These are phyloP conservation scores for Amanita muscaria DNA, from an alignment of 768 basidiomycete species.

Conservation along the genomic window DNA sequence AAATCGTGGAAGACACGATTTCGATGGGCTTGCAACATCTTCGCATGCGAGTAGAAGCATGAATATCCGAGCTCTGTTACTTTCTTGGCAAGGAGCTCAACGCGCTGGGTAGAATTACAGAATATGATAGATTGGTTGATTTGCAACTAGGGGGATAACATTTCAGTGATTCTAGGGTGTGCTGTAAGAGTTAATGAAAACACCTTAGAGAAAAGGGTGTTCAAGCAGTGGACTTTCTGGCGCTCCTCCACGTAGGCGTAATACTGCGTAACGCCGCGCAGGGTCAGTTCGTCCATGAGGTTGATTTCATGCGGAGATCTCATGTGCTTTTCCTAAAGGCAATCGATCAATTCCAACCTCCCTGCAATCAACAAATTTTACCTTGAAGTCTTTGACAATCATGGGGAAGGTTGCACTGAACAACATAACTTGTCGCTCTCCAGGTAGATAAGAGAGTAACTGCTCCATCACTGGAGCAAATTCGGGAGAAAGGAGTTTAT, in stretches of 20 bases:
- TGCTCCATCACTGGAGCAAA: slow-evolving; percentile 99
- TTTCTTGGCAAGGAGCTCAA: slow-evolving; percentile 98
- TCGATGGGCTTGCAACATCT: slow-evolving; percentile 97
- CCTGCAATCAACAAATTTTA: too few species aligned
- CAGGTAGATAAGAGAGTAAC: slow-evolving; percentile 75
- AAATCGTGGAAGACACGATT: slow-evolving; percentile 99
- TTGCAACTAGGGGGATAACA: slow-evolving; percentile 76
- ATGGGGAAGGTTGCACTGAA: slow-evolving; percentile 99
- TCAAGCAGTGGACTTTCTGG: slow-evolving; percentile 98
- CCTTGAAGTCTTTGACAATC: slow-evolving; percentile 99
- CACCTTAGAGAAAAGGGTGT: slow-evolving; percentile 98
- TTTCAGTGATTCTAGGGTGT: slow-evolving; percentile 4
- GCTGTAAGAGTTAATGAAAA: slow-evolving; percentile 11
- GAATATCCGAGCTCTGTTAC: slow-evolving; percentile 99
- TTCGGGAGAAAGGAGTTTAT: slow-evolving; percentile 94
- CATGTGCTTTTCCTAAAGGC: slow-evolving; percentile 90
- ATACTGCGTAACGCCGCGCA: slow-evolving; percentile 98
- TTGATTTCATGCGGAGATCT: slow-evolving; percentile 93
- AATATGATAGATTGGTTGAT: slow-evolving; percentile 99
- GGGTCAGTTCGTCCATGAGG: slow-evolving; percentile 98
- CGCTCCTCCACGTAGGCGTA: slow-evolving; percentile 99
- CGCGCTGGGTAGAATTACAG: slow-evolving; percentile 99
- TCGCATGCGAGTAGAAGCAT: slow-evolving; percentile 99
- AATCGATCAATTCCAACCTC: background rate
- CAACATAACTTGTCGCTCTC: slow-evolving; percentile 92